A percentile compares a stretch with the other conserved stretches of the same genome.
Conservation (phyloP, 441 rosid species). For the Populus hybrid region DNA sequence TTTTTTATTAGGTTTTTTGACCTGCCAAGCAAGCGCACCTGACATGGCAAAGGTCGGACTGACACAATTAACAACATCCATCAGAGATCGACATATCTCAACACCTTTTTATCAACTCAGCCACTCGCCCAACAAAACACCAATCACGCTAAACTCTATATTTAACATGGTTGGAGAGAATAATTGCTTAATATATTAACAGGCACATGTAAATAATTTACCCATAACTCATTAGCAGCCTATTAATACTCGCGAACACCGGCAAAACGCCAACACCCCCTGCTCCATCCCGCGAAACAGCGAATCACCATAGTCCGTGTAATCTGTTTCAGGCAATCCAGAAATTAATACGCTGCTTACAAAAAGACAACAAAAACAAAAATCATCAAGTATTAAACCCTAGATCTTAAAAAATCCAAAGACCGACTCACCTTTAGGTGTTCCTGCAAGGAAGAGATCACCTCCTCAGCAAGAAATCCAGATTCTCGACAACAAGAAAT, state of each 20-base stretch:
- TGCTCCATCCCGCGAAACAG: background rate
- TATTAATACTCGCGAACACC: background rate
- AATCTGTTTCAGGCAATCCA: background rate
- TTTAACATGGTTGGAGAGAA: background rate
- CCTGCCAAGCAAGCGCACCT: slow-evolving; percentile 99
- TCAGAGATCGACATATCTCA: background rate
- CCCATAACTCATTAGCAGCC: background rate
- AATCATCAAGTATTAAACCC: no score
- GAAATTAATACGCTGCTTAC: background rate
- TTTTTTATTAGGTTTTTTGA: slow-evolving; percentile 53
- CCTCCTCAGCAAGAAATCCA: no score
- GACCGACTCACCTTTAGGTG: no score
- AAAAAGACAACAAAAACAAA: background rate
- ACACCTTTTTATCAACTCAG: background rate
- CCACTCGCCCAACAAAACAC: background rate
- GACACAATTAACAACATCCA: slow-evolving; percentile 22
- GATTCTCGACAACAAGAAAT: no score
- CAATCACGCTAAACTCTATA: background rate
- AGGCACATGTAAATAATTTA: background rate
- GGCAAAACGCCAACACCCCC: background rate
- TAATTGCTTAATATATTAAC: background rate
- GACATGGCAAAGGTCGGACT: slow-evolving; percentile 93
- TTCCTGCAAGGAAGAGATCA: no score
- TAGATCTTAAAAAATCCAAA: no score
- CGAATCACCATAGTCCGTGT: background rate